These are phyloP conservation scores for Phytopythium vexans DNA, from an alignment of 352 stramenopile genomes.

Conservation along the genomic window DNA sequence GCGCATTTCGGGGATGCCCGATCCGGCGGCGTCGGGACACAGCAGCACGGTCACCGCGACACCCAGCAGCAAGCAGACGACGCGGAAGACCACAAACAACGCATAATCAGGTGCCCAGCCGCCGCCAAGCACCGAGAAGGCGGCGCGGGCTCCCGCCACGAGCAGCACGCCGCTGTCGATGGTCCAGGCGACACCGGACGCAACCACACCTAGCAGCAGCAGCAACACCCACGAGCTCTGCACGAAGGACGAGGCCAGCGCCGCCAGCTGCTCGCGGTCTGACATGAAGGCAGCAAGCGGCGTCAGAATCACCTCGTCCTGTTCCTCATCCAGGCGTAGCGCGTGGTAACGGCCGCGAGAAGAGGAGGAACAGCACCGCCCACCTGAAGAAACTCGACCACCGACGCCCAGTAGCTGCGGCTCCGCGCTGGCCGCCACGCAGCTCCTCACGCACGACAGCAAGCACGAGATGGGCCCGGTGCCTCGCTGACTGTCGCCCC, in stretches of 20 bases:
- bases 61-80: constrained; percentile 55
- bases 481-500: no score
- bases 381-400: no score
- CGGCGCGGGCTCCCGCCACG: constrained; percentile 29
- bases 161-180: constrained; percentile 58
- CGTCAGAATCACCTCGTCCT: not conserved
- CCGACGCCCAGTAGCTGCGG: no score
- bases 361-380: no score
- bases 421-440: no score
- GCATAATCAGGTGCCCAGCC: constrained; percentile 56
- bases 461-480: no score
- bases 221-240: constrained; percentile 79
- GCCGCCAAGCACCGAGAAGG: constrained; percentile 42
- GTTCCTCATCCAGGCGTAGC: not conserved
- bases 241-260: constrained; percentile 44
- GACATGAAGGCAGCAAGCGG: constrained; percentile 9
- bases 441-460: no score
- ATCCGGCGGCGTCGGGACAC: constrained; percentile 60
- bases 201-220: constrained; percentile 47
- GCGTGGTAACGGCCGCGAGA: not conserved
- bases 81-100: constrained; percentile 56
- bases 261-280: constrained; percentile 48
- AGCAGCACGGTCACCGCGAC: constrained; percentile 59
- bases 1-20: constrained; percentile 77
- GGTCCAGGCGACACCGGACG: constrained; percentile 61